Percentiles rank a stretch among this genome's conserved stretches.
Conservation (phyloP, 257 asterid genomes). For the Osmanthus fragrans region DNA sequence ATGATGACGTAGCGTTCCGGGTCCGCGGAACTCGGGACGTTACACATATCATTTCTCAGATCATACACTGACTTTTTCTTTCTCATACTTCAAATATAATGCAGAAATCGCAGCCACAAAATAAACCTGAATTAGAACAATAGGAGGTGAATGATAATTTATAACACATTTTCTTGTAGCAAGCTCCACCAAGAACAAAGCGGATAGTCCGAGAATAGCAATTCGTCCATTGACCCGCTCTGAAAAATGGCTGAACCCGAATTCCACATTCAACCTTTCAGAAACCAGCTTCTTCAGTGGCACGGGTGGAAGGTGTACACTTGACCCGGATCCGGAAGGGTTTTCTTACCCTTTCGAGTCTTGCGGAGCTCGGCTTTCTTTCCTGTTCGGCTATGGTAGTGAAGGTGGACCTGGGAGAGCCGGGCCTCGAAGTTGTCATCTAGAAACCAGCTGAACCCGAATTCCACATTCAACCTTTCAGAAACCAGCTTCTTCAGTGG, state of each 20-base stretch:
- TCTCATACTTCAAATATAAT: slow-evolving; percentile 71
- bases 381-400: slow-evolving; percentile 77
- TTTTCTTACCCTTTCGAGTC: slow-evolving; percentile 60
- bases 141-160: slow-evolving; percentile 77
- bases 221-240: slow-evolving; percentile 82
- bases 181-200: slow-evolving; percentile 81
- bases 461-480: slow-evolving; percentile 76
- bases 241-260: slow-evolving; percentile 87
- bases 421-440: slow-evolving; percentile 75
- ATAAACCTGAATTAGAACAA: slow-evolving; percentile 70
- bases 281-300: slow-evolving; percentile 67
- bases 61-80: slow-evolving; percentile 80
- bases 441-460: slow-evolving; percentile 95
- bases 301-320: slow-evolving; percentile 80
- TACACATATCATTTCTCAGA: slow-evolving; percentile 53
- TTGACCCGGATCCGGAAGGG: slow-evolving; percentile 58
- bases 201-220: slow-evolving; percentile 72
- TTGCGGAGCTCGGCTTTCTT: slow-evolving; percentile 80
- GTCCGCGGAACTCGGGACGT: no score
- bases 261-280: slow-evolving; percentile 76
- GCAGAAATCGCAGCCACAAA: slow-evolving; percentile 89
- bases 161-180: slow-evolving; percentile 86
- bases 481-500: slow-evolving; percentile 67
- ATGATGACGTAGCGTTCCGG: no score
- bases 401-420: slow-evolving; percentile 66